These are phyloP conservation scores for Fusarium paranaense DNA, from an alignment of 2,329 filamentous ascomycete genomes.

Conservation along the genomic window DNA sequence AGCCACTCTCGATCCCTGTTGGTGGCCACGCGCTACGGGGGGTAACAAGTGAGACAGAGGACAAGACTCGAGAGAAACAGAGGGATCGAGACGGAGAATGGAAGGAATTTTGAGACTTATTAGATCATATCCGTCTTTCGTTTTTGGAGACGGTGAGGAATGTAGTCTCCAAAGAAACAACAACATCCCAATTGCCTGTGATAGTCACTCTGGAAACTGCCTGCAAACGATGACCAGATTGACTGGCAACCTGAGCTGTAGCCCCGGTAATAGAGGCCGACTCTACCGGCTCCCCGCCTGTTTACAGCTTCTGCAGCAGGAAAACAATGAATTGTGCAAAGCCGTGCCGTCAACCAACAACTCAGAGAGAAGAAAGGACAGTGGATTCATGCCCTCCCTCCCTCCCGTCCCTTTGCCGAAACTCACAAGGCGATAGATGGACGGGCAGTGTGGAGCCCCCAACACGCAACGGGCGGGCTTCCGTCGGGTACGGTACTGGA, in stretches of 20 bases:
- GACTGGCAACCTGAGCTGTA: conserved; percentile 4
- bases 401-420: neutral
- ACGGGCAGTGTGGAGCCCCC: conserved; percentile 9
- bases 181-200: neutral
- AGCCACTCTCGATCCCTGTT: conserved; percentile 10
- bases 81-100: conserved; percentile 8
- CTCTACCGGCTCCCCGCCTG: neutral
- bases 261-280: neutral
- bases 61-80: conserved; percentile 6
- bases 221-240: neutral
- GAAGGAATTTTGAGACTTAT: conserved; percentile 23
- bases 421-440: neutral
- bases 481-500: conserved; percentile 9
- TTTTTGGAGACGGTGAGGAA: conserved; percentile 11
- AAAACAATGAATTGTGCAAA: neutral
- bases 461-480: conserved; percentile 9
- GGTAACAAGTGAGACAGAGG: conserved; percentile 3
- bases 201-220: conserved; percentile 5
- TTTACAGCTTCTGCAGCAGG: neutral
- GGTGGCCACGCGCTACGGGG: conserved; percentile 7
- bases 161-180: conserved; percentile 12
- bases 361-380: neutral
- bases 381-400: neutral
- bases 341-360: neutral
- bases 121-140: conserved; percentile 1